Conservation (phyloP, 805 yeast species). For the Lipomyces mesembrius region DNA sequence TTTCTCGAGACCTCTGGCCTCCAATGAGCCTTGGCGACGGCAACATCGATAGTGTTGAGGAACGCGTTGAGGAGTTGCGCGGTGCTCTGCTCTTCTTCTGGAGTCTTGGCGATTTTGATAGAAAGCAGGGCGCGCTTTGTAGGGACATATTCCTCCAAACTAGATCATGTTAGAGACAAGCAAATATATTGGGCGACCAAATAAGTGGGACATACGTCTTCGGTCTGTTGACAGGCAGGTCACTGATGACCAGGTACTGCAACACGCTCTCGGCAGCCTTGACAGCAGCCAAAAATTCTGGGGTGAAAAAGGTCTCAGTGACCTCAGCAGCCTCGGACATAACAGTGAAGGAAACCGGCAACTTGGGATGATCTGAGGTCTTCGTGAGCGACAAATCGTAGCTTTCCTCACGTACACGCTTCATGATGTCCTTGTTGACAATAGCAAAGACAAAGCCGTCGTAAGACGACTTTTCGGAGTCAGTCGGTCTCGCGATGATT, state of each 20-base stretch:
- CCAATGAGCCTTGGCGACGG: constrained; percentile 59
- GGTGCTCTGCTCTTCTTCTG: constrained; percentile 56
- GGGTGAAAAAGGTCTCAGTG: constrained; percentile 62
- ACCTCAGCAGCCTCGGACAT: constrained; percentile 89
- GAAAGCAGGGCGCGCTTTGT: constrained; percentile 58
- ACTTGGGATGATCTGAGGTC: constrained; percentile 68
- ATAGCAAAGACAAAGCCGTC: constrained; percentile 81
- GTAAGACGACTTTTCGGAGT: constrained; percentile 48
- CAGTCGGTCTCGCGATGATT: constrained; percentile 64
- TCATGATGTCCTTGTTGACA: constrained; percentile 85
- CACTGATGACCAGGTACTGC: constrained; percentile 78
- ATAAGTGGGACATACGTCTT: constrained; percentile 41
- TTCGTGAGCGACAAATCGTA: constrained; percentile 85
- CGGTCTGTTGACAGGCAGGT: constrained; percentile 79
- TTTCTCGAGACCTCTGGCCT: constrained; percentile 78
- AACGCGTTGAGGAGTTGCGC: constrained; percentile 58
- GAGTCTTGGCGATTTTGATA: constrained; percentile 56
- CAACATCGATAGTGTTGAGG: constrained; percentile 63
- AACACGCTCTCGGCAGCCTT: constrained; percentile 54
- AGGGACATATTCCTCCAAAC: constrained; percentile 59
- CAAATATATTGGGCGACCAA: not conserved
- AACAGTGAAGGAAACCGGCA: constrained; percentile 77
- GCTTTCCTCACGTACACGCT: constrained; percentile 69
- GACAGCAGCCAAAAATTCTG: constrained; percentile 53
- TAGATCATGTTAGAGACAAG: not conserved